Percentiles rank a stretch among this genome's conserved stretches.
Evolutionary conservation across 1,284 basidiomycete genomes (phyloP).

Genomic region (Crucibulum parvulum): DNA sequence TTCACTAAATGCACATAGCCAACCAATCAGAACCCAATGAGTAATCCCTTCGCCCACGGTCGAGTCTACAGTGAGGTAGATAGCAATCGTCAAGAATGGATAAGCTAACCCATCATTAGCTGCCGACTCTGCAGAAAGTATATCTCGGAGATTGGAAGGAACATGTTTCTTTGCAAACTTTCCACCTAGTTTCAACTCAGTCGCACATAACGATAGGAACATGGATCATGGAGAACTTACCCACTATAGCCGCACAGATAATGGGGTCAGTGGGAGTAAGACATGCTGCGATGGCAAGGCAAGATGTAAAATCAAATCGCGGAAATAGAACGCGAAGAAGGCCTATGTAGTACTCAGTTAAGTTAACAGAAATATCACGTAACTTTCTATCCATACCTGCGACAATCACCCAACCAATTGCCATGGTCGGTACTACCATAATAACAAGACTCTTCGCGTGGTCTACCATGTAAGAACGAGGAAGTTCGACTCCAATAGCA

Average conservation of each 20-base stretch:
- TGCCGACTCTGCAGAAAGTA: slow-evolving; percentile 92
- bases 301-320: slow-evolving; percentile 69
- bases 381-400: slow-evolving; percentile 49
- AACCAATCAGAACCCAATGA: slow-evolving; percentile 85
- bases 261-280: slow-evolving; percentile 95
- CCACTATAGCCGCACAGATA: slow-evolving; percentile 69
- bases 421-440: slow-evolving; percentile 83
- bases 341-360: slow-evolving; percentile 32
- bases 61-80: slow-evolving; percentile 84
- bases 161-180: slow-evolving; percentile 91
- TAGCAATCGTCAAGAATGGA: slow-evolving; percentile 88
- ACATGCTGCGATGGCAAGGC: slow-evolving; percentile 89
- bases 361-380: neutral
- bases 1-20: slow-evolving; percentile 62
- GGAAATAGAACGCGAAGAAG: slow-evolving; percentile 77
- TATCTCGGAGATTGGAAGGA: slow-evolving; percentile 81
- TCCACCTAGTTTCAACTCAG: slow-evolving; percentile 62
- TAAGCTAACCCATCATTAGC: slow-evolving; percentile 85
- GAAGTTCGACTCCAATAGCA: slow-evolving; percentile 78
- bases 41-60: slow-evolving; percentile 71
- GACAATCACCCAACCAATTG: slow-evolving; percentile 76
- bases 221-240: slow-evolving; percentile 29
- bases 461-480: slow-evolving; percentile 67
- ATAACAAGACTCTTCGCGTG: slow-evolving; percentile 65
- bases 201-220: neutral